Base-by-base conservation (phyloP, 2,329 filamentous ascomycete genomes). In the Colletotrichum spinosum region DNA sequence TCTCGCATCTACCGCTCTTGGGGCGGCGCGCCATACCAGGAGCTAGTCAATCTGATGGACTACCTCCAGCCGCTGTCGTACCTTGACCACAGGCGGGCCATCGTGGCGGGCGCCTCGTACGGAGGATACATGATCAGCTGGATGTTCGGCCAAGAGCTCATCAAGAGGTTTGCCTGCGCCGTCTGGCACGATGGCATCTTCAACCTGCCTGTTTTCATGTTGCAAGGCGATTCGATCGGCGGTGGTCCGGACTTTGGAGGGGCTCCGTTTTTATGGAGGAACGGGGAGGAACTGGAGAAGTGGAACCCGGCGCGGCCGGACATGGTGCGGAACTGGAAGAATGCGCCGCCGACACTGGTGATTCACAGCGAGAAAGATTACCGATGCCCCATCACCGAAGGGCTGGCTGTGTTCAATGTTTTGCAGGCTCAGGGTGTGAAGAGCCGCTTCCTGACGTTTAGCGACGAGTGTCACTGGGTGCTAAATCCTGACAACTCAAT, bases 401-500 rank as follows among this genome's bases (percentile, higher is more conserved):
- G 92, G 0, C 76, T 94, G 35, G 86, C 89, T 0, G 86, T 88
- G 0, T 94, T 94, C 76, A 92, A 93, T 67, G 86, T 90, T 1
- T 79, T 94, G 34, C 91, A 94, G 77, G 83, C 84, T 12, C 82
- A 84, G 56, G 89, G 89, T 1, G 83, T 94, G 3, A 86, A 90
- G 41, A 92, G 89, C 68, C 86, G 88, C 65, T 88, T 93, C 66
- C 71, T 94, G 73, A 89, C 85, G 1, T 94, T 94, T 71, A 86
- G 90, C 0, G 91, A 92, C 73, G 91, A 93, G 77, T 88, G 89
- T 55, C 90, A 92, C 71, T 91, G 86, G 84, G 89, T 92, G 4
- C 72, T 90, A 52, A 89, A 90, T 68, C 86, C 86, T 1, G 90
- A 92, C 76, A 93, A 93, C 72, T 82, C 83, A 17, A 77, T 92